These are phyloP conservation scores for Cyclostephanos invisitatus DNA, from an alignment of 108 stramenopile genomes.

Conservation along the genomic window DNA sequence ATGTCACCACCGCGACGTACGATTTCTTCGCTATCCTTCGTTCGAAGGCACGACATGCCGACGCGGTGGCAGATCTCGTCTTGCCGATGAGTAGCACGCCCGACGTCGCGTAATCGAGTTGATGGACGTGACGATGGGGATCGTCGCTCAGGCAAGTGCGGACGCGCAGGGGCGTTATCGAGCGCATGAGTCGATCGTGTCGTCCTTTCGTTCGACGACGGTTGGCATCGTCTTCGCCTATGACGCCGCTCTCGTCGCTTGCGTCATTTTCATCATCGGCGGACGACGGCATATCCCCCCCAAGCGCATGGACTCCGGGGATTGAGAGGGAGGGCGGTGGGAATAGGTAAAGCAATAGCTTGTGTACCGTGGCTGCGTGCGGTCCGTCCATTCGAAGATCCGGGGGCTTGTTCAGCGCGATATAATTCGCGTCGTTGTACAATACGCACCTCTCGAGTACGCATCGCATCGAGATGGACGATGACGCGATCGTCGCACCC, in stretches of 20 bases:
- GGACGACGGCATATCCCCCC: background rate
- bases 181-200: conserved; percentile 31
- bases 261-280: background rate
- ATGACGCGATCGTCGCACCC: conserved; percentile 2
- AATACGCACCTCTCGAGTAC: conserved; percentile 38
- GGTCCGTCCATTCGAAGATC: conserved; percentile 90
- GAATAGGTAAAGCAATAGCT: conserved; percentile 75
- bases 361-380: conserved; percentile 73
- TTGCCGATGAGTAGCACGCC: conserved; percentile 75
- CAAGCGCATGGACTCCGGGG: too few species aligned
- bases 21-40: conserved; percentile 61
- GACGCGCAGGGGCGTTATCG: conserved; percentile 41
- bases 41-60: conserved; percentile 62
- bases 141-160: conserved; percentile 67
- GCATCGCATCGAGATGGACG: conserved; percentile 5
- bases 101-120: conserved; percentile 87
- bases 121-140: conserved; percentile 80
- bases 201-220: background rate
- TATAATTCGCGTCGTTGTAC: conserved; percentile 64
- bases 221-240: background rate
- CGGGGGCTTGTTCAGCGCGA: conserved; percentile 82
- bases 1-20: conserved; percentile 68
- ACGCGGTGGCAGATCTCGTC: conserved; percentile 55
- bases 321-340: conserved; percentile 65
- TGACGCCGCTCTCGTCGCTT: background rate